Evolutionary conservation across 805 yeast genomes (phyloP), one percentile per base, ranked within the genome.

Genomic region (Metschnikowia drakensbergensis): DNA sequence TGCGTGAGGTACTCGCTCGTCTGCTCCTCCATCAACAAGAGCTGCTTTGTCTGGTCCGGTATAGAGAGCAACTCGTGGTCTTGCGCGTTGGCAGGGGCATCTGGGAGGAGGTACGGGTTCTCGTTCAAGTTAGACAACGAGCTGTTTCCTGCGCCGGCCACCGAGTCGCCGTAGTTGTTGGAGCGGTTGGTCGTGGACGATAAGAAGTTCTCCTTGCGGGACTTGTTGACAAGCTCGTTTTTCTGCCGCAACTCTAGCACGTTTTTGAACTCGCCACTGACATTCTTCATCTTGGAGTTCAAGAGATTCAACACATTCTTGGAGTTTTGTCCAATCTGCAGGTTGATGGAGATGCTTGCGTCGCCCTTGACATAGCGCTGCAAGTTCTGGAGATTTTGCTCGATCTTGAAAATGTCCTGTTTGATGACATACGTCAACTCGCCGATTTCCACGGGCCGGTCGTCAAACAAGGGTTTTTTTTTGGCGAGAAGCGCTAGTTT

Each of bases 391-490:
- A 87, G 75, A 52, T 76, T 77, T 59, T 84, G 82, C 60, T 88
- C 96, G 54, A 94, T 82, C 55, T 82, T 81, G 62, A 90, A 83
- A 44, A 94, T 83, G 60, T 87, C 96, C 65, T 94, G 97, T 54
- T 86, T 87, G 52, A 86, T 83, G 37, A 90, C 84, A 57, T 84
- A 87, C 0, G 99, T 91, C 54, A 94, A 73, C 65, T 94, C 97
- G 22, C 91, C 88, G 54, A 94, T 88, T 62, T 94, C 98, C 11
- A 88, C 84, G 0, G 98, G 97, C 56, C 86, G 84, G 67, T 94
- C 99, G 61, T 91, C 96, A 56, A 94, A 88, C 62, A 92, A 68
- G 17, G 97, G 96, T 63, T 90, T 91, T 58, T 90, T 76, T 65
- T 86, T 89, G 3, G 99, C 97, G 54, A 94, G 68, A 55, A 77